These are phyloP conservation scores for Parsonsia alboflavescens DNA, from an alignment of 257 asterid genomes.

Conservation along the genomic window DNA sequence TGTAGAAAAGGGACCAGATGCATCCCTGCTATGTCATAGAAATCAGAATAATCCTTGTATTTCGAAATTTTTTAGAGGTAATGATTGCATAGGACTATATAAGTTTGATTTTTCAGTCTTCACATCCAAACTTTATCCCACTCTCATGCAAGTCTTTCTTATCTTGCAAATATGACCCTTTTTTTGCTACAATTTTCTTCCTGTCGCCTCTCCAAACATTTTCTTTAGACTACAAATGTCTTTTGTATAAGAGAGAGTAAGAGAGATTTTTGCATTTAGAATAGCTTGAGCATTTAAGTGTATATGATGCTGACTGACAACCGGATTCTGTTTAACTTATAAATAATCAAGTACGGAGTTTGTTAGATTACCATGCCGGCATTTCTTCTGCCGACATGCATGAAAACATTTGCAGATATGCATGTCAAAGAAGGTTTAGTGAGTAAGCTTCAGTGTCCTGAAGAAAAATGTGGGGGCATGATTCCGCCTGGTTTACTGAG, in stretches of 20 bases:
- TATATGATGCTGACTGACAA: not conserved
- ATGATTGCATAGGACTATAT: not conserved
- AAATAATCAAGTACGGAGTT: constrained; percentile 61
- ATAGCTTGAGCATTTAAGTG: not conserved
- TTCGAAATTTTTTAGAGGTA: not conserved
- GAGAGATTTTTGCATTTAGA: not conserved
- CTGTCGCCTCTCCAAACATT: not conserved
- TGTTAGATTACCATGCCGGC: constrained; percentile 73
- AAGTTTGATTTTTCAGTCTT: not conserved
- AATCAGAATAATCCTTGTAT: not conserved
- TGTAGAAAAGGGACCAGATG: not conserved
- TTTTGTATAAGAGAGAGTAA: not conserved
- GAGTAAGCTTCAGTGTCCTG: constrained; percentile 66
- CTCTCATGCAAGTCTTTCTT: too few relatives aligned
- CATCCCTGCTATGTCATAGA: not conserved
- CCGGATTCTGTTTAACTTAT: not conserved
- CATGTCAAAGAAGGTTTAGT: constrained; percentile 81
- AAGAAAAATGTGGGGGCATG: constrained; percentile 80
- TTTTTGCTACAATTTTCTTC: not conserved
- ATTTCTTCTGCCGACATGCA: constrained; percentile 73
- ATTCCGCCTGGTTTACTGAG: constrained; percentile 81
- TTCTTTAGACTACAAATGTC: not conserved
- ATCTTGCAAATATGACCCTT: too few relatives aligned
- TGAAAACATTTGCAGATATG: constrained; percentile 63
- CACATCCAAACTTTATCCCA: too few relatives aligned